Conservation (phyloP, 352 stramenopile genomes). For the Phytophthora gonapodyides region DNA sequence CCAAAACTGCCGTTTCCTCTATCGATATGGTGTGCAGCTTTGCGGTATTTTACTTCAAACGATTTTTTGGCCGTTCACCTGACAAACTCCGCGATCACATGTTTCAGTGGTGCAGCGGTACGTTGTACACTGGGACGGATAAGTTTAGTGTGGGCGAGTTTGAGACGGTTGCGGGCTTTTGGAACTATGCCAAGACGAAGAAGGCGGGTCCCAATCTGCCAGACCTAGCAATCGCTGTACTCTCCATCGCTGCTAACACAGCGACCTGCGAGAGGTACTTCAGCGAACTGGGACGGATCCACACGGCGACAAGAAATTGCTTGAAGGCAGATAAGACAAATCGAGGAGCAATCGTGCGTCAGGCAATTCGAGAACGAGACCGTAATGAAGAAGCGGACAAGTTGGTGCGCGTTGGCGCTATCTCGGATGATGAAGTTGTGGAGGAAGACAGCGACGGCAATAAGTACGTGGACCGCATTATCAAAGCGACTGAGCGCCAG, state of each 20-base stretch:
- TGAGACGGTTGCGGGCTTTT: slow-evolving; percentile 1
- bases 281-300: slow-evolving; percentile 10
- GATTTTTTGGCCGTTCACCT: slow-evolving; percentile 3
- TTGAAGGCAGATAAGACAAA: slow-evolving; percentile 10
- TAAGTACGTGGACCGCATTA: slow-evolving; percentile 9
- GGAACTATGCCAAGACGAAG: neutral
- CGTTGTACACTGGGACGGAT: slow-evolving; percentile 7
- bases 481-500: slow-evolving; percentile 1
- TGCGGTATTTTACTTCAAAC: slow-evolving; percentile 9
- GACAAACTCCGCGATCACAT: slow-evolving; percentile 7
- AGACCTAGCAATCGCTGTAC: slow-evolving; percentile 1
- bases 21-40: neutral
- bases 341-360: neutral
- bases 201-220: slow-evolving; percentile 1
- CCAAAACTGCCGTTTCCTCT: neutral
- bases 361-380: slow-evolving; percentile 6
- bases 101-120: neutral
- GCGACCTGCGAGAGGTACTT: slow-evolving; percentile 16
- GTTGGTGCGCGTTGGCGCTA: neutral
- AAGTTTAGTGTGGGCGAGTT: too few relatives aligned
- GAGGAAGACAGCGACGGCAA: slow-evolving; percentile 18
- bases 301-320: slow-evolving; percentile 10
- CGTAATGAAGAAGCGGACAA: neutral
- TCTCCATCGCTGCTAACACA: slow-evolving; percentile 17
- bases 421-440: neutral